These are phyloP conservation scores for Tuber umbilicatum DNA, from an alignment of 495 filamentous ascomycete genomes.

Conservation along the genomic window DNA sequence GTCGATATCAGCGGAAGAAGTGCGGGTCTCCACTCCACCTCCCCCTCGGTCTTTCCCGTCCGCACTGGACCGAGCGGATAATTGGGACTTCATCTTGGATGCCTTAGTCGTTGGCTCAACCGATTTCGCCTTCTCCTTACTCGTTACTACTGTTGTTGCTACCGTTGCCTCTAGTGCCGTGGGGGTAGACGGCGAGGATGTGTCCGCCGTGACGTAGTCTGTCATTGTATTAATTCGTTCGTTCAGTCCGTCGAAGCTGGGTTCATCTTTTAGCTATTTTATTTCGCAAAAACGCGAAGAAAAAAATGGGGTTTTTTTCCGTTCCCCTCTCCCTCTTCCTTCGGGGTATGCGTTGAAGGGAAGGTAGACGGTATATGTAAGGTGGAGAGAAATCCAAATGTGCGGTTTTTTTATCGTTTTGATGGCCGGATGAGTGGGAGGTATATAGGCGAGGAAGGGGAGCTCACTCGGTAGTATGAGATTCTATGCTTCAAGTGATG, in stretches of 20 bases:
- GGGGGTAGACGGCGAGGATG: constrained; percentile 27
- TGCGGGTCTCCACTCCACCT: constrained; percentile 26
- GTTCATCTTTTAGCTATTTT: constrained; percentile 21
- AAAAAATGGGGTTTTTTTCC: constrained; percentile 11
- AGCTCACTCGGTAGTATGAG: not conserved
- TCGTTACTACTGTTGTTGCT: not conserved
- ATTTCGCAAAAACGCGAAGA: constrained; percentile 16
- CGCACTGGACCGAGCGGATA: constrained; percentile 18
- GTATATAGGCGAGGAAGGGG: constrained; percentile 4
- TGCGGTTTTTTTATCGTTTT: constrained; percentile 23
- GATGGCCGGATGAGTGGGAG: constrained; percentile 22
- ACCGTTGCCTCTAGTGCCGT: not conserved
- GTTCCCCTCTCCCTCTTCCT: not conserved
- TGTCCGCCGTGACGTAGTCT: constrained; percentile 29
- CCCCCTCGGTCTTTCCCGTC: constrained; percentile 31
- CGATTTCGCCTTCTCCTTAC: constrained; percentile 10
- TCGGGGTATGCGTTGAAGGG: constrained; percentile 18
- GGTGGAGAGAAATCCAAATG: constrained; percentile 15
- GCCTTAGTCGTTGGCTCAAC: constrained; percentile 16
- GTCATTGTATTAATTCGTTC: constrained; percentile 17
- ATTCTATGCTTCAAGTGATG: constrained; percentile 6
- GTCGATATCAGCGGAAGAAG: constrained; percentile 31
- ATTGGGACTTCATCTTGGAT: constrained; percentile 22
- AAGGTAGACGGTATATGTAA: constrained; percentile 15
- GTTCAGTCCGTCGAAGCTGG: constrained; percentile 1